Evolutionary conservation across 768 basidiomycete genomes (phyloP).

Genomic region (Ramaria rubella): DNA sequence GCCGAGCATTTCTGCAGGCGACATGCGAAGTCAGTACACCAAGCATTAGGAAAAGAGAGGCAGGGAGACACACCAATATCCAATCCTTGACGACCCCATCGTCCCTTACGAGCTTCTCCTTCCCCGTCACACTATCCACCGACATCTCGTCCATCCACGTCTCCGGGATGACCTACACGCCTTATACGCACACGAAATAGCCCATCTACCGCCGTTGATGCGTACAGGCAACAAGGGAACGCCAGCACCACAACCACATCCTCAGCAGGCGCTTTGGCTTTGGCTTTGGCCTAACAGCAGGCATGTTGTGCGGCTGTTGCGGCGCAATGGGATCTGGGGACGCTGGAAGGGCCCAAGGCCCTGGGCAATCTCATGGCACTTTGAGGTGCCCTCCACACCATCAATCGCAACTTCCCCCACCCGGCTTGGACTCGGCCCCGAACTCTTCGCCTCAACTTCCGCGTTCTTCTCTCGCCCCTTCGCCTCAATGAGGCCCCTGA

Average conservation of each 20-base stretch:
- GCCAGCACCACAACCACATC: conserved; percentile 34
- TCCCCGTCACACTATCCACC: conserved; percentile 25
- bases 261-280: too few species aligned
- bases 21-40: not conserved
- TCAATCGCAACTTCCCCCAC: conserved; percentile 3
- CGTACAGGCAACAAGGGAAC: conserved; percentile 66
- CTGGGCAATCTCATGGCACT: conserved; percentile 9
- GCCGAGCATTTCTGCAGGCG: conserved; percentile 76
- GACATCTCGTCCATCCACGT: conserved; percentile 82
- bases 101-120: conserved; percentile 64
- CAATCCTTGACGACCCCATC: conserved; percentile 89
- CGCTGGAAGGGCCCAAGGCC: not conserved
- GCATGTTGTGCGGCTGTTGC: not conserved
- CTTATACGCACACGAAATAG: conserved; percentile 74
- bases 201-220: conserved; percentile 44
- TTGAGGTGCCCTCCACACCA: not conserved
- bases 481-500: conserved; percentile 1
- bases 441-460: not conserved
- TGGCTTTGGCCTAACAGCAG: not conserved
- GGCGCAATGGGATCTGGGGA: conserved; percentile 13
- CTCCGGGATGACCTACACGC: conserved; percentile 80
- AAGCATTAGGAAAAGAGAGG: not conserved
- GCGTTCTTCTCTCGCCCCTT: not conserved
- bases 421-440: not conserved
- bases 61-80: conserved; percentile 57